These are phyloP conservation scores for Acer negundo DNA, from an alignment of 345 rosid species.

Conservation along the genomic window DNA sequence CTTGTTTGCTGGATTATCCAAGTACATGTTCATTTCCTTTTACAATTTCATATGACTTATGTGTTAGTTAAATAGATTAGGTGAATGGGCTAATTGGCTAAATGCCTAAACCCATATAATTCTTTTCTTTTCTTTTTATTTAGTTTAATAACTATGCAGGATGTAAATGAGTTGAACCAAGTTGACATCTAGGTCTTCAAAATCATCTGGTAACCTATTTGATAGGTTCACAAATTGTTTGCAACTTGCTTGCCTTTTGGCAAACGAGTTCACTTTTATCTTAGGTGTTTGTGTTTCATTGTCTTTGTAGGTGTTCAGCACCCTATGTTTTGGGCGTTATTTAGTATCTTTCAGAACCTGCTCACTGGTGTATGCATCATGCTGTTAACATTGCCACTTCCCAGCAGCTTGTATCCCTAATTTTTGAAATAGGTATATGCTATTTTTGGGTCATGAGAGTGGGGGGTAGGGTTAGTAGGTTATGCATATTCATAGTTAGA, in stretches of 20 bases:
- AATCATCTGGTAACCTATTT: neutral
- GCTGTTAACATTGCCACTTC: too few species aligned
- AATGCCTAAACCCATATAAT: neutral
- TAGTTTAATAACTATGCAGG: neutral
- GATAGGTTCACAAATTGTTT: neutral
- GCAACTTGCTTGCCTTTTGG: neutral
- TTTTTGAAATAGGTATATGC: neutral
- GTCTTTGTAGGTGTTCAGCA: neutral
- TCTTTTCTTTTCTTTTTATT: neutral
- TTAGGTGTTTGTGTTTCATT: neutral
- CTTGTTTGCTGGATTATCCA: conserved; percentile 72
- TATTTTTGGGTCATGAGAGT: neutral
- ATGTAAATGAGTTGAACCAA: neutral
- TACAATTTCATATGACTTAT: neutral
- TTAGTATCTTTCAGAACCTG: neutral
- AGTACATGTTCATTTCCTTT: conserved; percentile 46
- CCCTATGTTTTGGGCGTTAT: too few species aligned
- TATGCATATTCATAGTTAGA: neutral
- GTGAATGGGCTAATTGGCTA: conserved; percentile 2
- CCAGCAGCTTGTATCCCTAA: neutral
- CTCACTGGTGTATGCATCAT: neutral
- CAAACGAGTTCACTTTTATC: neutral
- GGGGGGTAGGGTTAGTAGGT: neutral
- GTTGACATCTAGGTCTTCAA: neutral
- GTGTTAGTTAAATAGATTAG: neutral